A percentile compares a stretch with the other conserved stretches of the same genome.
These are phyloP conservation scores for Fusarium verticillioides DNA, from an alignment of 2,329 filamentous ascomycete genomes.

Conservation along the genomic window DNA sequence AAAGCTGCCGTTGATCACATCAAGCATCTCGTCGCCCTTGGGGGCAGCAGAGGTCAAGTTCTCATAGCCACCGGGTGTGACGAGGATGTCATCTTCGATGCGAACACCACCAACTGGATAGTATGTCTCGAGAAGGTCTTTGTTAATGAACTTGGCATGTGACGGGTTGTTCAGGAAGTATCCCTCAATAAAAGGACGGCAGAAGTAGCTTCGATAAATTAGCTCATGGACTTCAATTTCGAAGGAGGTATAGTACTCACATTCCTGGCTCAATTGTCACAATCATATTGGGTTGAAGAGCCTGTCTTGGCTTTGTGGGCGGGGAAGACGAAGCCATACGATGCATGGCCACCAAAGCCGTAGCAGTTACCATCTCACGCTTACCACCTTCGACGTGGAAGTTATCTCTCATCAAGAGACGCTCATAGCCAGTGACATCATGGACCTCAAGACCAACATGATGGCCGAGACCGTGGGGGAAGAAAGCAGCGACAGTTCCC, in stretches of 20 bases:
- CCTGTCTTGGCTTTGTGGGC: conserved; percentile 50
- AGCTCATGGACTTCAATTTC: background rate
- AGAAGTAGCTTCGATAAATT: conserved; percentile 71
- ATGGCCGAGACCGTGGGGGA: conserved; percentile 73
- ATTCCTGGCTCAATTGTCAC: conserved; percentile 84
- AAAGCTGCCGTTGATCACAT: conserved; percentile 62
- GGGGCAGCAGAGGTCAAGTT: conserved; percentile 81
- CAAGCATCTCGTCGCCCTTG: conserved; percentile 77
- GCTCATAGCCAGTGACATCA: conserved; percentile 61
- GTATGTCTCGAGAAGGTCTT: conserved; percentile 71
- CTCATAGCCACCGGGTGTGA: conserved; percentile 82
- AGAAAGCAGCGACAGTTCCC: conserved; percentile 70
- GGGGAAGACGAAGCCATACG: conserved; percentile 39
- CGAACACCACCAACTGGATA: conserved; percentile 88
- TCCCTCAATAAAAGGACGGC: conserved; percentile 76
- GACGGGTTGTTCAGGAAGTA: conserved; percentile 70
- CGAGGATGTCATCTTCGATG: conserved; percentile 90
- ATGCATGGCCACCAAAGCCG: conserved; percentile 48
- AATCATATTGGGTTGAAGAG: conserved; percentile 71
- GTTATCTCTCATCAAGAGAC: conserved; percentile 48
- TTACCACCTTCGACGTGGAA: conserved; percentile 52
- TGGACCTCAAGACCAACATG: conserved; percentile 75
- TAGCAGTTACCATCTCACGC: conserved; percentile 54
- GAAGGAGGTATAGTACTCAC: conserved; percentile 50
- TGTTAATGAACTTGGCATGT: conserved; percentile 73